phyloP scores from a whole-genome alignment of 2,329 filamentous ascomycete species.

The Sphaerulina vaccinii region DNA sequence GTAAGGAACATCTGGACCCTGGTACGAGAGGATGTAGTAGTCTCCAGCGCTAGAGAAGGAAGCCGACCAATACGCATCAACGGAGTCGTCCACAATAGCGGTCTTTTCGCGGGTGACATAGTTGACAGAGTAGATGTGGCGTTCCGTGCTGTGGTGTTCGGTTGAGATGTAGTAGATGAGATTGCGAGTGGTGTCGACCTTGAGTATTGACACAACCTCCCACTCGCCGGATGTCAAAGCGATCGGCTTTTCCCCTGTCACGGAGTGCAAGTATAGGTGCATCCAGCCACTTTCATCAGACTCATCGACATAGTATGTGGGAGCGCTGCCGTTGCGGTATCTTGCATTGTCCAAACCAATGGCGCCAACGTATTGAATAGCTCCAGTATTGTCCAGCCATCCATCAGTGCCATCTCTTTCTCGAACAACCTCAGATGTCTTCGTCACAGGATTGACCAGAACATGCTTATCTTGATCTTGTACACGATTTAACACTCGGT shows the following conservation, averaged over 20 bases:
- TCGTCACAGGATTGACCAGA: conserved; percentile 54
- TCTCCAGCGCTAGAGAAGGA: conserved; percentile 63
- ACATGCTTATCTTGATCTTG: conserved; percentile 65
- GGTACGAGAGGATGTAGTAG: conserved; percentile 66
- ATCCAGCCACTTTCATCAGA: conserved; percentile 65
- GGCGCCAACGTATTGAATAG: conserved; percentile 56
- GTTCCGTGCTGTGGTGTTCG: conserved; percentile 64
- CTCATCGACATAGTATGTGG: conserved; percentile 62
- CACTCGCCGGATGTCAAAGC: conserved; percentile 58
- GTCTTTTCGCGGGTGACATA: conserved; percentile 56
- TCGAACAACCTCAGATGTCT: conserved; percentile 50
- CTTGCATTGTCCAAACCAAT: conserved; percentile 34
- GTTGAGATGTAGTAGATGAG: conserved; percentile 66
- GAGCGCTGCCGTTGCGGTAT: conserved; percentile 17
- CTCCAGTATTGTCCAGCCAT: conserved; percentile 61
- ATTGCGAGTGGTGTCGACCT: conserved; percentile 57
- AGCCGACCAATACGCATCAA: conserved; percentile 61
- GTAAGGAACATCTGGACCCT: conserved; percentile 66
- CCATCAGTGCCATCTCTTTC: conserved; percentile 60
- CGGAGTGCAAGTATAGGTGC: conserved; percentile 64
- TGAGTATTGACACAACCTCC: conserved; percentile 61
- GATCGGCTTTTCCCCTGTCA: conserved; percentile 51
- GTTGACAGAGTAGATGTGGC: conserved; percentile 66
- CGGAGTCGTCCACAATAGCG: conserved; percentile 60
- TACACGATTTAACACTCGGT: conserved; percentile 67